These are phyloP conservation scores for Leccinellum albellum DNA, from an alignment of 768 basidiomycete species.

Conservation along the genomic window DNA sequence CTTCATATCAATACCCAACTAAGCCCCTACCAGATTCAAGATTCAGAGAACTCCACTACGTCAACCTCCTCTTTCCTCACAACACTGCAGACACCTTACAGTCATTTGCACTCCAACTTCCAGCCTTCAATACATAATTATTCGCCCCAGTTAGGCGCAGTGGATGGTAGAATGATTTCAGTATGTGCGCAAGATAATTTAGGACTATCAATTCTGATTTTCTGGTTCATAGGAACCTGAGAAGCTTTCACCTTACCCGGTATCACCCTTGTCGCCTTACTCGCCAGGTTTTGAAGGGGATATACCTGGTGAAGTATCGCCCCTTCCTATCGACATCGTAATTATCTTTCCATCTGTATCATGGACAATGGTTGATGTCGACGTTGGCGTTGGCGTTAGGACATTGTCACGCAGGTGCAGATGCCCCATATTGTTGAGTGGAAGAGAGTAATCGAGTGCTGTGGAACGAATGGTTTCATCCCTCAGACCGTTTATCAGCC, in stretches of 20 bases:
- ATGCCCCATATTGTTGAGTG: conserved; percentile 27
- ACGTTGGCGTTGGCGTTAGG: conserved; percentile 15
- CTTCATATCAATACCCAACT: conserved; percentile 23
- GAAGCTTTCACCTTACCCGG: conserved; percentile 5
- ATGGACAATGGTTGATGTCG: not conserved
- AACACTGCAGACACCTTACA: conserved; percentile 9
- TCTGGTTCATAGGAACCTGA: conserved; percentile 10
- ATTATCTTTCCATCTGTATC: not conserved
- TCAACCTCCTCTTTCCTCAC: conserved; percentile 9
- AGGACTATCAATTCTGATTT: not conserved
- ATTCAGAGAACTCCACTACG: conserved; percentile 15
- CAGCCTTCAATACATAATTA: conserved; percentile 4
- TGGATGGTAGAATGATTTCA: not conserved
- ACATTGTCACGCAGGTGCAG: conserved; percentile 16
- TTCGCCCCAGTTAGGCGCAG: conserved; percentile 11
- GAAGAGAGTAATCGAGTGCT: conserved; percentile 18
- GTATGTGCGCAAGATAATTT: conserved; percentile 6
- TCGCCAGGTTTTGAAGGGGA: conserved; percentile 3
- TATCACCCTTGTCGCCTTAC: conserved; percentile 11
- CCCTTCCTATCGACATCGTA: conserved; percentile 10
- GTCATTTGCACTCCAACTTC: not conserved
- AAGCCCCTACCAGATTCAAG: not conserved
- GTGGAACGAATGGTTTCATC: conserved; percentile 47
- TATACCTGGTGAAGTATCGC: not conserved
- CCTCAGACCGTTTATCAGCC: conserved; percentile 74